Evolutionary conservation across 169 alveolate genomes (phyloP).

Genomic region (Ichthyophthirius multifiliis): DNA sequence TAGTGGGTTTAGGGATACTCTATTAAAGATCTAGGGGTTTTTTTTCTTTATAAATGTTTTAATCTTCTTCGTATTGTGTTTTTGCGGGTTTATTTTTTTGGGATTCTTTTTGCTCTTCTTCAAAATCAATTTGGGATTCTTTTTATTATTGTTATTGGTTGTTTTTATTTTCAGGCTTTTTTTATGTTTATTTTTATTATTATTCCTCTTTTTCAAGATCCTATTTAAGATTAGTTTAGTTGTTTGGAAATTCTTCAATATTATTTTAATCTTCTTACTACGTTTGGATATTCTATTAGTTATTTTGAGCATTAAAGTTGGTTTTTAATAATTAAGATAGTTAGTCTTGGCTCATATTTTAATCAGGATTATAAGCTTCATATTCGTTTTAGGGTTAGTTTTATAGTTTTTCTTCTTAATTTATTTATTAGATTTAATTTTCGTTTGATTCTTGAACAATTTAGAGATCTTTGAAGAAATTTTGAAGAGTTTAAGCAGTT

Average conservation of each 20-base stretch:
- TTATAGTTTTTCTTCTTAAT: slow-evolving; percentile 30
- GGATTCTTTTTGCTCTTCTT: slow-evolving; percentile 31
- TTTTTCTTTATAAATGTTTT: neutral
- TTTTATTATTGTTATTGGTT: slow-evolving; percentile 8
- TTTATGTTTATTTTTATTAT: slow-evolving; percentile 18
- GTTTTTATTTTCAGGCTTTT: slow-evolving; percentile 4
- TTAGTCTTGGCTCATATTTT: slow-evolving; percentile 25
- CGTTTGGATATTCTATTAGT: no score
- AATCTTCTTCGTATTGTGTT: slow-evolving; percentile 1
- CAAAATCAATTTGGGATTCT: slow-evolving; percentile 30
- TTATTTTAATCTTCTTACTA: neutral
- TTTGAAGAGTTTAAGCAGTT: slow-evolving; percentile 15
- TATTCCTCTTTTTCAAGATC: slow-evolving; percentile 45
- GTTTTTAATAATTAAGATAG: slow-evolving; percentile 21
- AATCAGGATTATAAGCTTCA: slow-evolving; percentile 38
- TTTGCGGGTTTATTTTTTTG: slow-evolving; percentile 40
- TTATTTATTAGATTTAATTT: slow-evolving; percentile 64
- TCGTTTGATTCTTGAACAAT: slow-evolving; percentile 39
- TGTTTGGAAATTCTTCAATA: slow-evolving; percentile 5
- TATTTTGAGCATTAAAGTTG: slow-evolving; percentile 46
- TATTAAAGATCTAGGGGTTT: slow-evolving; percentile 28
- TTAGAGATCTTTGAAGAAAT: slow-evolving; percentile 19
- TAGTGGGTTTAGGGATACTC: slow-evolving; percentile 3
- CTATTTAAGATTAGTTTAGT: slow-evolving; percentile 20
- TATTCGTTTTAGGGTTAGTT: slow-evolving; percentile 17